Base-by-base conservation (phyloP, 257 asterid genomes). In the Solanum chilense region DNA sequence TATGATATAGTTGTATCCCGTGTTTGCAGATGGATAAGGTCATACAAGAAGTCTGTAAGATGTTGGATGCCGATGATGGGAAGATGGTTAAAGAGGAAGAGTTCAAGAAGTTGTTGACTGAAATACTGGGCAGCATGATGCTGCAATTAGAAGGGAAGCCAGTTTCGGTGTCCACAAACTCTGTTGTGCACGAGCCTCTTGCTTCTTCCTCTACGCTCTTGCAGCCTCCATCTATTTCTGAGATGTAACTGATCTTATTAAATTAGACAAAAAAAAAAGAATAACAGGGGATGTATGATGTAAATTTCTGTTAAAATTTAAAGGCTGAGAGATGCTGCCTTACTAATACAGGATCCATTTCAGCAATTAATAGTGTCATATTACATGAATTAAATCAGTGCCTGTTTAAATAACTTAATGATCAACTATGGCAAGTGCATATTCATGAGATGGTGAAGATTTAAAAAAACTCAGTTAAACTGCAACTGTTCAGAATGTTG, bases 101-200 rank as follows among this genome's bases (percentile, higher is more conserved):
- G 90, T 97, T 96, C 94, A 97, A 93, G 95, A 95, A 95, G 91
- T 62, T 95, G 12, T 42, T 97, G 86, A 91, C 93, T 1, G 98
- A 96, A 83, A 90, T 93, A 66, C 88, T 97, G 35, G 98, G 98
- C 75, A 92, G 94, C 87, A 88, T 96, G 66, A 95, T 96, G 99
- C 86, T 94, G 91, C 98, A 94, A 83, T 82, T 97, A 85, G 96
- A 96, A 90, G 98, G 98, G 64, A 92, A 89, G 86, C 95, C 98
- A 0, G 88, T 97, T 33, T 95, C 96, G 12, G 96, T 97, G n/a
- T 94, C 96, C 25, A 86, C 94, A 10, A 95, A 97, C 89, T 92
- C 98, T 1, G 95, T 97, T 13, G 98, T 97, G 45, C 98, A 94
- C 41, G 98, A 95, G 92, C 98, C 95, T 15, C 85, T 92, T 58